Conservation (phyloP, 2,329 filamentous ascomycete genomes). For the Volutella citrinella region DNA sequence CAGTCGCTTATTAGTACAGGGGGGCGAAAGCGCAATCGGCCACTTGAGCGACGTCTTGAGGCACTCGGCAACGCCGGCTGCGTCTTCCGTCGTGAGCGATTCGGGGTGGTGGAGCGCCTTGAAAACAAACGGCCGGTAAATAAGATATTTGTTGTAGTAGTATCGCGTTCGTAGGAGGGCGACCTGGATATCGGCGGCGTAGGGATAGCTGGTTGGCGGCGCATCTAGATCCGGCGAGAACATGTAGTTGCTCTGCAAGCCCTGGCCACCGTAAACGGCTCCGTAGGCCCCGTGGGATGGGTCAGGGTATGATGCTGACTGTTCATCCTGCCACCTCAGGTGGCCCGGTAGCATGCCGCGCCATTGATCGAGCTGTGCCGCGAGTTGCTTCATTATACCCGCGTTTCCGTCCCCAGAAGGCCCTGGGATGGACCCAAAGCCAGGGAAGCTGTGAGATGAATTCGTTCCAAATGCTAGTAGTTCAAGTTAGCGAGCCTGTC, state of each 20-base stretch:
- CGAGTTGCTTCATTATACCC: constrained; percentile 47
- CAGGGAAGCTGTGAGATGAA: constrained; percentile 11
- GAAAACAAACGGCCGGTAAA: constrained; percentile 57
- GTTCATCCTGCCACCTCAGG: constrained; percentile 56
- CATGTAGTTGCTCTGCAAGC: constrained; percentile 17
- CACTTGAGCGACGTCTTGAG: constrained; percentile 56
- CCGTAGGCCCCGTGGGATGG: constrained; percentile 15
- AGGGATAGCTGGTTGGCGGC: constrained; percentile 39
- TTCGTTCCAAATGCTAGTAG: constrained; percentile 20
- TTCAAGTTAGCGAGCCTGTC: too few relatives aligned
- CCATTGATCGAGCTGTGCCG: constrained; percentile 55
- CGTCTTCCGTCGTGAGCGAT: constrained; percentile 50
- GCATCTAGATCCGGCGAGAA: constrained; percentile 22
- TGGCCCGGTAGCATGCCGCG: constrained; percentile 50
- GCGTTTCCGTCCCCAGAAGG: constrained; percentile 12
- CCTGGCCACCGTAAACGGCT: constrained; percentile 16
- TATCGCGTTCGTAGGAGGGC: constrained; percentile 57
- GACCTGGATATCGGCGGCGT: constrained; percentile 53
- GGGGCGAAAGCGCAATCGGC: constrained; percentile 57
- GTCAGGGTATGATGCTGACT: constrained; percentile 30
- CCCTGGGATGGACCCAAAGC: constrained; percentile 14
- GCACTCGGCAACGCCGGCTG: constrained; percentile 52
- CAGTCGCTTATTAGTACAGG: constrained; percentile 55
- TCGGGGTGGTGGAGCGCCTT: constrained; percentile 58
- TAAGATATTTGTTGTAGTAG: constrained; percentile 56